These are phyloP conservation scores for Garcia nutans DNA, from an alignment of 345 rosid genomes.

Conservation along the genomic window DNA sequence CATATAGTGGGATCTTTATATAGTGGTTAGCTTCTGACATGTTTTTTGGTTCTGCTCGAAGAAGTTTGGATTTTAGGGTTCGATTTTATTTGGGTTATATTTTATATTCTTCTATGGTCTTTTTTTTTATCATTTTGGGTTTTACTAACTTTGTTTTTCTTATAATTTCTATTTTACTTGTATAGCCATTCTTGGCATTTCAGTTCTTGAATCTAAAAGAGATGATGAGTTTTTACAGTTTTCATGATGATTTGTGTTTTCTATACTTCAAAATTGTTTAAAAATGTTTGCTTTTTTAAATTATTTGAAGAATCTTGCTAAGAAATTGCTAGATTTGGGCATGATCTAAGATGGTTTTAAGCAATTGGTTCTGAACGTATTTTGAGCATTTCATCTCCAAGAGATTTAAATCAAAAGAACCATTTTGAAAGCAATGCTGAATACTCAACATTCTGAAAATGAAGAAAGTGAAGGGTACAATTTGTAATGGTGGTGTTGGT, in stretches of 20 bases:
- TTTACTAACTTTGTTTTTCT: too few relatives aligned
- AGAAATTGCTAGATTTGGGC: too few relatives aligned
- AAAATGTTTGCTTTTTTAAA: background rate
- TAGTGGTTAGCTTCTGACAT: too few relatives aligned
- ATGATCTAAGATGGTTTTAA: conserved; percentile 52
- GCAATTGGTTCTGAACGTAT: conserved; percentile 52
- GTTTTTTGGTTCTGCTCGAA: too few relatives aligned
- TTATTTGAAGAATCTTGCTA: background rate
- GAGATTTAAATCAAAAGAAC: conserved; percentile 25
- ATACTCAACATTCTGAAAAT: conserved; percentile 24
- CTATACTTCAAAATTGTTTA: background rate
- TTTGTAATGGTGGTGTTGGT: conserved; percentile 32
- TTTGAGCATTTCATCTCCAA: conserved; percentile 38
- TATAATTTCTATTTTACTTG: too few relatives aligned
- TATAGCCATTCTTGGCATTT: too few relatives aligned
- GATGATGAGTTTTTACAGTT: conserved; percentile 89
- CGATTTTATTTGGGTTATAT: too few relatives aligned
- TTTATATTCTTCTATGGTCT: too few relatives aligned
- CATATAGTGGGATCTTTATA: too few relatives aligned
- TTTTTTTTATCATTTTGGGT: too few relatives aligned
- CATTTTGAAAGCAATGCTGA: background rate
- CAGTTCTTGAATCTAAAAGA: conserved; percentile 68
- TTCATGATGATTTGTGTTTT: conserved; percentile 62
- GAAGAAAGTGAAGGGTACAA: conserved; percentile 37
- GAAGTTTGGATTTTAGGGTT: too few relatives aligned